Base-by-base conservation (phyloP, 495 filamentous ascomycete genomes). In the Ascodesmis nigricans region DNA sequence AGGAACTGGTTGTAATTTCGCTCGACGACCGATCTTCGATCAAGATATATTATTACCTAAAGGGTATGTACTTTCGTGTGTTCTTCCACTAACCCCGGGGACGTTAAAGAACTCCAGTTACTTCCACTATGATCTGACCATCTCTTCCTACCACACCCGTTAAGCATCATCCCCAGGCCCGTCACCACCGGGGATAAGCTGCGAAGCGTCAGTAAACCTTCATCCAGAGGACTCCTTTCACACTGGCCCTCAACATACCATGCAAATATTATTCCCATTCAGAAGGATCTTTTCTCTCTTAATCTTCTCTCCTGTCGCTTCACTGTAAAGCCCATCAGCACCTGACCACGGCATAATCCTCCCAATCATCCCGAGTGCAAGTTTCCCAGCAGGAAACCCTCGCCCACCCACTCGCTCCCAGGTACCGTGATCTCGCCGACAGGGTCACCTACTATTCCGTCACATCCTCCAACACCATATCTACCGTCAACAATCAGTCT, bases 211-310 rank as follows among this genome's bases (percentile, higher is more conserved):
- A 16, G 29, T 47, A 20, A 43, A 29, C 8, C 40, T 11, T 27
- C 20, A 6, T 35, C 11, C 17, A 8, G 16, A 19, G 10, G 14
- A 14, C 26, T n/a, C n/a, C 16, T 18, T 10, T 13, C n/a, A n/a
- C 18, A 24, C 23, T 6, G 9, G 25, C 7, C 17, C 16, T 10
- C 15, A 36, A 31, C 51, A 18, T 65, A 91, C 87, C 87, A 97
- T 97, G 77, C 87, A 95, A 36, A 97, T 76, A 48, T 95, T 93
- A 57, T 97, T 97, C 22, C 87, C 87, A 46, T 95, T 95, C n/a
- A 97, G 62, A 16, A 97, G 56, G 30, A 95, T 87, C 64, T 92
- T 92, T 11, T 78, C 66, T 13, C 93, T 70, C 55, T 91, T 90
- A 11, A 69, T 75, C 45, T 81, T 71, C 40, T 74, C 64, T 40